Base-by-base conservation (phyloP, 2,329 filamentous ascomycete species). In the Colletotrichum australisinense region DNA sequence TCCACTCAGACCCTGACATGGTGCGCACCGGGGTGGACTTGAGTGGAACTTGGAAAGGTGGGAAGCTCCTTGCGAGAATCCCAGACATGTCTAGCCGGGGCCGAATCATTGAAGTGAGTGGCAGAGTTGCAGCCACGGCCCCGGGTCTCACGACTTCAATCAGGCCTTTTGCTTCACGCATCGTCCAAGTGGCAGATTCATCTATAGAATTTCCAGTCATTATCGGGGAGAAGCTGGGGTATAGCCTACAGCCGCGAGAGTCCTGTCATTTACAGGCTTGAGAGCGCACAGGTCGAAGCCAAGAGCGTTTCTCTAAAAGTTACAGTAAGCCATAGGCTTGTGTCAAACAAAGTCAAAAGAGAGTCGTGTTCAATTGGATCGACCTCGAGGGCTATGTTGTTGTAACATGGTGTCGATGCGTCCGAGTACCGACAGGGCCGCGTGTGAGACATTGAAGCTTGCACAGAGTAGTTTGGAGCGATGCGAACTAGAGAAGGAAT, bases 21-120 rank as follows among this genome's bases (percentile, higher is more conserved):
- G 59, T n/a, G 52, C 55, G 56, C 28, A 22, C 46, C 26, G 55
- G 19, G 35, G 46, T 46, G 32, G n/a, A 55, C 32, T 11, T 28
- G 60, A 8, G 28, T 42, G 46, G 28, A 42, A 49, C 56, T 35
- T 1, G 28, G 60, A 53, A 62, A 62, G 22, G 52, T 28, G 16
- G n/a, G 12, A 57, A 49, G 19, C 49, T 19, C 67, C 52, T 73
- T 70, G 70, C 67, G 60, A 73, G 46, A 8, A 70, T 65, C 67
- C 56, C 67, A 66, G 62, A 71, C 71, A 56, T 35, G 9, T 26
- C 32, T 24, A 30, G 53, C 60, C 53, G 32, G 70, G 46, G 32
- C 14, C 42, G 32, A 38, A 35, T 66, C 22, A 26, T 49, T 60
- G 56, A 28, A 7, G 7, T 30, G 19, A 53, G 42, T 12, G 38